Conservation (phyloP, 768 basidiomycete species). For the Clathrus columnatus region DNA sequence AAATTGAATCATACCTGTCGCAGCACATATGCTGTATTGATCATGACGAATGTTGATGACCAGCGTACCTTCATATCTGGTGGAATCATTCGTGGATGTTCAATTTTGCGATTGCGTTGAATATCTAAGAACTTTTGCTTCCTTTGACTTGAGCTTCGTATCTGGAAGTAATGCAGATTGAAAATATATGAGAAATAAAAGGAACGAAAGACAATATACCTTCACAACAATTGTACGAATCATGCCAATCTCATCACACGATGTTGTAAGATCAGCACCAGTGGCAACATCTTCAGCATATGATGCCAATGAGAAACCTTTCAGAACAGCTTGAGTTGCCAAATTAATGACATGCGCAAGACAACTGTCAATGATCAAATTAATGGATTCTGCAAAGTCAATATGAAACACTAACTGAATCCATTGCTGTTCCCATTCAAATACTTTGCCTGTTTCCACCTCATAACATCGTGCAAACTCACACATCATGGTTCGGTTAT, state of each 20-base stretch:
- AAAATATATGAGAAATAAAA: background rate
- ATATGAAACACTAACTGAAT: constrained; percentile 4
- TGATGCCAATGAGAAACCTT: constrained; percentile 19
- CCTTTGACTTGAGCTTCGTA: constrained; percentile 21
- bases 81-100: constrained; percentile 14
- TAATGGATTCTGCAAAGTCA: too few species aligned
- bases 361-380: constrained; percentile 18
- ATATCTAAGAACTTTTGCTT: constrained; percentile 18
- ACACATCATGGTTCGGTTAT: constrained; percentile 28
- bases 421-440: constrained; percentile 5
- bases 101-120: constrained; percentile 9
- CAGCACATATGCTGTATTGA: constrained; percentile 11
- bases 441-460: constrained; percentile 2
- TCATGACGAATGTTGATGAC: constrained; percentile 27
- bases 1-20: background rate
- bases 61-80: constrained; percentile 26
- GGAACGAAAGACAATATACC: too few species aligned
- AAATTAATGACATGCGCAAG: constrained; percentile 28
- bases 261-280: constrained; percentile 4
- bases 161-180: constrained; percentile 11
- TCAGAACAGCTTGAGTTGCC: constrained; percentile 24
- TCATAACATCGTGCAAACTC: constrained; percentile 17
- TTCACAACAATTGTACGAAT: constrained; percentile 12
- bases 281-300: constrained; percentile 18
- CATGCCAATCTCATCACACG: constrained; percentile 19